Evolutionary conservation across 257 asterid genomes (phyloP).

Genomic region (Scutellaria barbata): DNA sequence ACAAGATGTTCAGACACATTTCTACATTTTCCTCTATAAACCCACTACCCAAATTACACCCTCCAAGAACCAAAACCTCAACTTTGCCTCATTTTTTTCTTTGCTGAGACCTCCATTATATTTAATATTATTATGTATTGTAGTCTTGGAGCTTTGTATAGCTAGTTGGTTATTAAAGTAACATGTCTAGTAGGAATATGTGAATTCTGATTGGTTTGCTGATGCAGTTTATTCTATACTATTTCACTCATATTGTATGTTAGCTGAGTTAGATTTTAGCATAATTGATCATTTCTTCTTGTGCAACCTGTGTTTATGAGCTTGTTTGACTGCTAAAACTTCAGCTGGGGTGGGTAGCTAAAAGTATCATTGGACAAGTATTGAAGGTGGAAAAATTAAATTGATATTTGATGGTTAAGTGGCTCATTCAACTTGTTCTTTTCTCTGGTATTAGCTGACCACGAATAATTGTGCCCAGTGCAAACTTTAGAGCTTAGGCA

Average conservation of each 20-base stretch:
- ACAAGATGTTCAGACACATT: not conserved
- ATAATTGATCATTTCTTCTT: not conserved
- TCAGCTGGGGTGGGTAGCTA: constrained; percentile 13
- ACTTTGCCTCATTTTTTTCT: not conserved
- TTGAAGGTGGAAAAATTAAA: constrained; percentile 2
- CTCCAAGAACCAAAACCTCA: not conserved
- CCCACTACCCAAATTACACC: constrained; percentile 17
- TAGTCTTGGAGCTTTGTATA: constrained; percentile 10
- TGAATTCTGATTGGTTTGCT: not conserved
- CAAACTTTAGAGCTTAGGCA: constrained; percentile 2
- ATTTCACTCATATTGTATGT: not conserved
- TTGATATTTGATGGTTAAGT: not conserved
- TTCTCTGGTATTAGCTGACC: not conserved
- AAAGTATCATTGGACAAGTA: not conserved
- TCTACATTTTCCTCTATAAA: not conserved
- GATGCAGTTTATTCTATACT: not conserved
- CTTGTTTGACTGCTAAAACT: constrained; percentile 1
- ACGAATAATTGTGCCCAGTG: constrained; percentile 2
- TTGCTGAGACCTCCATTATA: not conserved
- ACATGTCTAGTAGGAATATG: not conserved
- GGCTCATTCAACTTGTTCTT: not conserved
- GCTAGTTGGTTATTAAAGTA: constrained; percentile 17
- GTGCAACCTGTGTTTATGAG: not conserved
- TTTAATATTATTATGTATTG: constrained; percentile 7
- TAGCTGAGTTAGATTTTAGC: not conserved